Conservation (phyloP, 306 rosid species). For the Quercus alba region DNA sequence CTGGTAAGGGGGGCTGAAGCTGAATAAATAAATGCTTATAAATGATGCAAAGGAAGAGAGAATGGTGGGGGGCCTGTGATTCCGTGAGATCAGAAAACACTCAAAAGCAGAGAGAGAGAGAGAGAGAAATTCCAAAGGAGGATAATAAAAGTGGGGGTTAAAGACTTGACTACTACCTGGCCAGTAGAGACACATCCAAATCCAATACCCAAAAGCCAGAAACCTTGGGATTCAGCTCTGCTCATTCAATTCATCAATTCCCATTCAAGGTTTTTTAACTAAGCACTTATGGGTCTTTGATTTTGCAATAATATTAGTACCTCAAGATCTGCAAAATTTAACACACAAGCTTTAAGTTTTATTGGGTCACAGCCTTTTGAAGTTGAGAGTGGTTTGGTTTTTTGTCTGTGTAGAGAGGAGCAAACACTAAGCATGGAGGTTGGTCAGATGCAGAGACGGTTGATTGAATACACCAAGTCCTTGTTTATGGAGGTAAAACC, state of each 20-base stretch:
- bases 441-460: conserved; percentile 89
- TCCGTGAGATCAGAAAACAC: not conserved
- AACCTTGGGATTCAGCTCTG: conserved; percentile 21
- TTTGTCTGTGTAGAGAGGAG: conserved; percentile 27
- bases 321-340: conserved; percentile 43
- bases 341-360: not conserved
- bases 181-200: not conserved
- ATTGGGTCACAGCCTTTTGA: conserved; percentile 29
- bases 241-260: conserved; percentile 15
- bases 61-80: conserved; percentile 27
- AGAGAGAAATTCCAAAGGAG: conserved; percentile 3
- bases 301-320: conserved; percentile 42
- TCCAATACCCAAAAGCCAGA: conserved; percentile 12
- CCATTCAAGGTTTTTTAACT: conserved; percentile 16
- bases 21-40: conserved; percentile 2
- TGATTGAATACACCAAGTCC: conserved; percentile 70
- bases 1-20: not conserved
- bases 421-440: conserved; percentile 61
- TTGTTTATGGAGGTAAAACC: conserved; percentile 66
- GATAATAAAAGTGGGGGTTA: conserved; percentile 12
- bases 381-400: not conserved
- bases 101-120: not conserved
- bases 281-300: conserved; percentile 18
- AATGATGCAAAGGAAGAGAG: not conserved
- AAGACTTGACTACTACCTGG: not conserved